Base-by-base conservation (phyloP, 2,329 filamentous ascomycete species). In the Emydomyces testavorans region DNA sequence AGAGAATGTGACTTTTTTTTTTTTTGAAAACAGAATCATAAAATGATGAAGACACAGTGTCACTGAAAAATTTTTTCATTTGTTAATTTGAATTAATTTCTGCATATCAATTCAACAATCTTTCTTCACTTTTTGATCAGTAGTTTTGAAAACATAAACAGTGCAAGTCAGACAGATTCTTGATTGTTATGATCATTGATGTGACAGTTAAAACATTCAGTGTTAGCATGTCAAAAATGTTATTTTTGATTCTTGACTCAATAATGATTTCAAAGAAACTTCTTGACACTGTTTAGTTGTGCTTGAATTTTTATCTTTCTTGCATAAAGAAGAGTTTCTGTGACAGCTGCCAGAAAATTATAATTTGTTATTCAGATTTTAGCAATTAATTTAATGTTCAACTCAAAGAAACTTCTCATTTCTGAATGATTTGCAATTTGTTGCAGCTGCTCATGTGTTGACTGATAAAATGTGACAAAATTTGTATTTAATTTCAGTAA, bases 171-270 rank as follows among this genome's bases (percentile, higher is more conserved):
- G 23, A 46, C 15, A 3, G 4, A 6, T 34, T 23, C 26, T 16
- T 16, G 37, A 31, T 34, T 15, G 31, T 3, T n/a, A n/a, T n/a
- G n/a, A n/a, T 39, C 29, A n/a, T 53, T 16, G 37, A 56, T 48
- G 29, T 45, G 42, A 24, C 48, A 36, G 41, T 58, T 57, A 34
- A 61, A 54, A 49, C 54, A 48, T 18, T 50, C 49, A 1, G 52
- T 56, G 37, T 58, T 51, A 2, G 46, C 47, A 42, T 56, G 46
- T 13, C 47, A 40, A 49, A 60, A 60, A 47, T 57, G 48, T 38
- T 51, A 49, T 36, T 54, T 51, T 36, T 50, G n/a, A n/a, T 53
- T 15, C 48, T 32, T 28, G 50, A 40, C 3, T 51, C 11, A 39
- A 29, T 32, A 7, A 35, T 44, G 10, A 2, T 32, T 44, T 4